phyloP scores from a whole-genome alignment of 1,284 basidiomycete species.

The Leccinum subrobustum region DNA sequence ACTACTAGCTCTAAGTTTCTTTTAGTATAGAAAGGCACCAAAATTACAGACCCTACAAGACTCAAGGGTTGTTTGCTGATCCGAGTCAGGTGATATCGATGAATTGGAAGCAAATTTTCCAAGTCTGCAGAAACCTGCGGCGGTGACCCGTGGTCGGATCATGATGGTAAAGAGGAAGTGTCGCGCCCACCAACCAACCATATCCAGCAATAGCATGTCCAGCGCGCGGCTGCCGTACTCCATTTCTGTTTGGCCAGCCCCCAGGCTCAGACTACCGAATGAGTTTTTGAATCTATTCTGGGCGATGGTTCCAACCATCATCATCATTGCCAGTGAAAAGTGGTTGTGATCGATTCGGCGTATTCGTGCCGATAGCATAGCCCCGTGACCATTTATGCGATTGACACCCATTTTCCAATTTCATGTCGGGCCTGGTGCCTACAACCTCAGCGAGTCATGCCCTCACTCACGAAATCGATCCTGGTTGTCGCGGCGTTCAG shows the following conservation, averaged over 20 bases:
- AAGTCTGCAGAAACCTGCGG: background rate
- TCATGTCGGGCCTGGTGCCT: too few species aligned
- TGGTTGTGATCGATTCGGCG: too few species aligned
- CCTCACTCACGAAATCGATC: too few species aligned
- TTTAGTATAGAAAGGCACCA: background rate
- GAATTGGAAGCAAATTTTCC: background rate
- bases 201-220: background rate
- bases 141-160: background rate
- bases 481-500: too few species aligned
- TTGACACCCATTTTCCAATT: too few species aligned
- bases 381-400: too few species aligned
- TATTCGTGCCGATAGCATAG: too few species aligned
- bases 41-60: background rate
- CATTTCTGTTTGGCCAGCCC: background rate
- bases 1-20: background rate
- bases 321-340: background rate
- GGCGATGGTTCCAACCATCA: background rate
- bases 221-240: background rate
- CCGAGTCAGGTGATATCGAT: background rate
- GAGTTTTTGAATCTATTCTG: background rate
- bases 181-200: background rate
- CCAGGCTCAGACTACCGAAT: background rate
- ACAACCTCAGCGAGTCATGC: too few species aligned
- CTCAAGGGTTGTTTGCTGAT: background rate
- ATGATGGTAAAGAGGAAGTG: background rate